These are phyloP conservation scores for Dorcoceras hygrometricum DNA, from an alignment of 257 asterid genomes.

Conservation along the genomic window DNA sequence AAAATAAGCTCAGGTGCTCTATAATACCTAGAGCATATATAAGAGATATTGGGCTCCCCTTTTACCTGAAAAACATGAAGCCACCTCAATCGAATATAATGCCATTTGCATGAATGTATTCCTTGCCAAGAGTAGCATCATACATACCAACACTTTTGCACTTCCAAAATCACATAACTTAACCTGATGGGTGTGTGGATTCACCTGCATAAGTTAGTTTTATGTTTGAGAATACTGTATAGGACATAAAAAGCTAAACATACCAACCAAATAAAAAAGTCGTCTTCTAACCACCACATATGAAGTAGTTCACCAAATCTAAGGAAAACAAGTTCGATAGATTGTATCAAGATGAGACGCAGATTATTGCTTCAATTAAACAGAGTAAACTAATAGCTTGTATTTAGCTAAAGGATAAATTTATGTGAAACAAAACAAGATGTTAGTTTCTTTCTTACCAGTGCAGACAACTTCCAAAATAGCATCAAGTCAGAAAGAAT, in stretches of 20 bases:
- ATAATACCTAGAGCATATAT: conserved; percentile 84
- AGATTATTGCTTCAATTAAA: no score
- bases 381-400: no score
- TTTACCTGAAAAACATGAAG: conserved; percentile 53
- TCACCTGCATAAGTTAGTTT: conserved; percentile 41
- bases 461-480: not conserved
- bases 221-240: not conserved
- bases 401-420: no score
- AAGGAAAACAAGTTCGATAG: not conserved
- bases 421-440: no score
- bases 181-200: conserved; percentile 67
- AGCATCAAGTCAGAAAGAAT: conserved; percentile 21
- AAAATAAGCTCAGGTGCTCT: conserved; percentile 84
- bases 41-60: conserved; percentile 86
- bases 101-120: conserved; percentile 5
- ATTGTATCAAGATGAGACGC: no score
- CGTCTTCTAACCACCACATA: conserved; percentile 2
- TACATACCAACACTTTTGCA: conserved; percentile 82
- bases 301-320: conserved; percentile 9
- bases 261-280: conserved; percentile 9
- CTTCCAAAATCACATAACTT: conserved; percentile 67
- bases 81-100: conserved; percentile 21
- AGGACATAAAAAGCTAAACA: conserved; percentile 9
- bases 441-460: no score
- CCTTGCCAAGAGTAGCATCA: conserved; percentile 10